A percentile compares a stretch with the other conserved stretches of the same genome.
Evolutionary conservation across 176 grass and related monocot species (phyloP).

Genomic region (Zoysia pacifica): DNA sequence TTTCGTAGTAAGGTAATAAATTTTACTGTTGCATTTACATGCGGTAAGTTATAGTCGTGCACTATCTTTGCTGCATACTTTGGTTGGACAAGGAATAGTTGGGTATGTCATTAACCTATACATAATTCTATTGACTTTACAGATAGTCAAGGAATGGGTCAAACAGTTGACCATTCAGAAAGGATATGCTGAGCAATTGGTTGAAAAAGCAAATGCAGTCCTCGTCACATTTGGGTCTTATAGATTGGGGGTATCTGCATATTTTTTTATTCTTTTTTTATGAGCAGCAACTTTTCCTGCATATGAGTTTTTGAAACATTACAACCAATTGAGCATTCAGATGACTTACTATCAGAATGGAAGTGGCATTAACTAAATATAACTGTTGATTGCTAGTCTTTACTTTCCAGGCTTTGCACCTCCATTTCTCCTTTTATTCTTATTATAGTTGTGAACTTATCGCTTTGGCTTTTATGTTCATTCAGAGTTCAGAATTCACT

Average conservation of each 20-base stretch:
- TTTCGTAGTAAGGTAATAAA: background rate
- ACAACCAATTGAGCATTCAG: constrained; percentile 1
- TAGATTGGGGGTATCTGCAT: constrained; percentile 73
- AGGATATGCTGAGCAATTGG: constrained; percentile 77
- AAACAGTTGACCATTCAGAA: constrained; percentile 72
- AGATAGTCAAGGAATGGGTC: constrained; percentile 91
- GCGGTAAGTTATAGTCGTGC: background rate
- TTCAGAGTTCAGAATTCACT: background rate
- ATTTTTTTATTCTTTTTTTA: constrained; percentile 8
- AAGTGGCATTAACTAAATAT: background rate
- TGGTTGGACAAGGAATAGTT: too few species aligned
- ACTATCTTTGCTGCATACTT: background rate
- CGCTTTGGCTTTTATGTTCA: background rate
- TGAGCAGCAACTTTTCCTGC: constrained; percentile 6
- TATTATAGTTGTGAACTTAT: background rate
- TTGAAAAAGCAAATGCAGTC: constrained; percentile 83
- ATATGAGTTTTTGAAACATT: background rate
- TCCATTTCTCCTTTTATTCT: background rate
- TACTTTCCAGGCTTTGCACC: background rate
- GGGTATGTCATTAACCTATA: background rate
- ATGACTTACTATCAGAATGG: constrained; percentile 14
- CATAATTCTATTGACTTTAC: constrained; percentile 29
- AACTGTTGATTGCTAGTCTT: background rate
- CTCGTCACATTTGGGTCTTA: constrained; percentile 98
- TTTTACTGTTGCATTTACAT: background rate